Conservation (phyloP, 306 rosid species). For the Acacia acuminata region DNA sequence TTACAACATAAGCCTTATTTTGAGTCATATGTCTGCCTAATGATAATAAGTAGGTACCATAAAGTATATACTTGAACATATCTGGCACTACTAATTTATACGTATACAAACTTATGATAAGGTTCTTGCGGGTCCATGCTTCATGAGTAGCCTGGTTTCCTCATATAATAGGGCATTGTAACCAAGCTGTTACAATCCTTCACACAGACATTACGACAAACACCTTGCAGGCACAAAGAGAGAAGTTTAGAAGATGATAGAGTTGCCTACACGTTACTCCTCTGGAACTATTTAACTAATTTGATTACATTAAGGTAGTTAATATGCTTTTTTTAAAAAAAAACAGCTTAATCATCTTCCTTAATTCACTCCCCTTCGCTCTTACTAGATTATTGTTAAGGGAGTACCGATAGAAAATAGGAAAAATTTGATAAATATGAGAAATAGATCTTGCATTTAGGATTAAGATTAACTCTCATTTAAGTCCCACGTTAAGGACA, state of each 20-base stretch:
- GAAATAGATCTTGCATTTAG: no score
- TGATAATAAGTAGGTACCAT: slow-evolving; percentile 30
- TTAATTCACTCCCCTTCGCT: no score
- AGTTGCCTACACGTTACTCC: slow-evolving; percentile 9
- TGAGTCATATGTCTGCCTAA: slow-evolving; percentile 48
- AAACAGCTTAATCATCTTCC: no score
- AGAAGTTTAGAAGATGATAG: slow-evolving; percentile 3
- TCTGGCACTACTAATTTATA: slow-evolving; percentile 28
- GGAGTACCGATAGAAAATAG: no score
- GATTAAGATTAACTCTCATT: no score
- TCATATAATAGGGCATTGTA: slow-evolving; percentile 23
- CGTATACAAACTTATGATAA: slow-evolving; percentile 27
- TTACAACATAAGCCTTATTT: slow-evolving; percentile 46
- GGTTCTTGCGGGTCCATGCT: slow-evolving; percentile 45
- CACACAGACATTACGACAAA: slow-evolving; percentile 18
- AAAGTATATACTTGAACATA: slow-evolving; percentile 32
- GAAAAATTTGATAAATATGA: no score
- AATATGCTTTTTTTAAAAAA: no score
- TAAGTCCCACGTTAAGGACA: no score
- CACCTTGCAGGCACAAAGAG: slow-evolving; percentile 8
- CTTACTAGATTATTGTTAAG: no score
- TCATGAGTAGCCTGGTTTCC: slow-evolving; percentile 39
- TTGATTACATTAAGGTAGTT: no score
- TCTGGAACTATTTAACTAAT: no score
- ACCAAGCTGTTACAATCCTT: slow-evolving; percentile 12